phyloP scores from a whole-genome alignment of 2,329 filamentous ascomycete genomes.

The Colletotrichum siamense region DNA sequence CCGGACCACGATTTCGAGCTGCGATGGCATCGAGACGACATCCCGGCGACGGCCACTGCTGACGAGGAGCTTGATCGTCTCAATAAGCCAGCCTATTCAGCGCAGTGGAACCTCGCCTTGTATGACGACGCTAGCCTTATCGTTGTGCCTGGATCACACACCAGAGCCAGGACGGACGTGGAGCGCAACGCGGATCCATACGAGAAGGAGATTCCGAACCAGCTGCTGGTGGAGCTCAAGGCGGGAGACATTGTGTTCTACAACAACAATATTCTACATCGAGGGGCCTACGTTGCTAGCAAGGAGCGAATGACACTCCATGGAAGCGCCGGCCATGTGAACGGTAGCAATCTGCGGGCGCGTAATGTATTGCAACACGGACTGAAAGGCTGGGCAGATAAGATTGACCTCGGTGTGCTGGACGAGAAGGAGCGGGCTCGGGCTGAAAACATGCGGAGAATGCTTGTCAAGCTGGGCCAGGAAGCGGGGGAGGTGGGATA shows the following conservation, averaged over 20 bases:
- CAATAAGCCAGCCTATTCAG: slow-evolving; percentile 68
- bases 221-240: slow-evolving; percentile 69
- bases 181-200: slow-evolving; percentile 74
- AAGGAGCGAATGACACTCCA: slow-evolving; percentile 75
- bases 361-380: slow-evolving; percentile 80
- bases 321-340: slow-evolving; percentile 70
- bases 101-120: slow-evolving; percentile 88
- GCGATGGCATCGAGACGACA: slow-evolving; percentile 87
- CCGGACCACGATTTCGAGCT: slow-evolving; percentile 76
- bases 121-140: slow-evolving; percentile 77
- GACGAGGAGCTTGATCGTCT: slow-evolving; percentile 73
- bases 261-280: slow-evolving; percentile 86
- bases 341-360: slow-evolving; percentile 61
- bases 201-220: slow-evolving; percentile 64
- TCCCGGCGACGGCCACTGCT: slow-evolving; percentile 66
- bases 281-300: slow-evolving; percentile 66
- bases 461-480: slow-evolving; percentile 66
- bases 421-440: slow-evolving; percentile 46
- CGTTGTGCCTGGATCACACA: slow-evolving; percentile 79
- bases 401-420: slow-evolving; percentile 59
- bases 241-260: slow-evolving; percentile 87
- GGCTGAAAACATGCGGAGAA: slow-evolving; percentile 68
- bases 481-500: slow-evolving; percentile 68
- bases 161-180: slow-evolving; percentile 68
- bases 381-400: slow-evolving; percentile 68